A percentile compares a stretch with the other conserved stretches of the same genome.
These are phyloP conservation scores for Globisporangium camurandrum DNA, from an alignment of 352 stramenopile species.

Conservation along the genomic window DNA sequence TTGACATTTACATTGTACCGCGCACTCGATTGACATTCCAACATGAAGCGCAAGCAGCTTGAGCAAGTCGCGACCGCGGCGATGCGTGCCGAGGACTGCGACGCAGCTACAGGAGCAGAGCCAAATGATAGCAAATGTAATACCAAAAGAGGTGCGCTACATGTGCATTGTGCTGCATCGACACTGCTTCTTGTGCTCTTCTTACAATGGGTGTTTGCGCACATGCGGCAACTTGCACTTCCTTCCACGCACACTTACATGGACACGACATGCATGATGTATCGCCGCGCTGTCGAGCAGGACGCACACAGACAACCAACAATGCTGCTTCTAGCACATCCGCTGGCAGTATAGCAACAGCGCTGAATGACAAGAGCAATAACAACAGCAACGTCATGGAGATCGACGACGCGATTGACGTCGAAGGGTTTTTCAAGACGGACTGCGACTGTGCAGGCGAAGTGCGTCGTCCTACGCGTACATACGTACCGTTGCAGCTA, in stretches of 20 bases:
- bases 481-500: not conserved
- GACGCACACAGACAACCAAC: not conserved
- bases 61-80: not conserved
- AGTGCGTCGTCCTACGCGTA: conserved; percentile 1
- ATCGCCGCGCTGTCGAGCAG: not conserved
- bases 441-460: conserved; percentile 15
- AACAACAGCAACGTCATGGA: conserved; percentile 6
- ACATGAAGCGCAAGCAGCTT: conserved; percentile 2
- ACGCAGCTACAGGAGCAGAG: not conserved
- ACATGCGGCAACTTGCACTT: no score
- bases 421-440: conserved; percentile 14
- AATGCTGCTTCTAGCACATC: not conserved
- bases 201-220: no score
- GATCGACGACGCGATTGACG: conserved; percentile 14
- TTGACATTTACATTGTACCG: no score
- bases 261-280: not conserved
- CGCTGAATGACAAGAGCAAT: not conserved
- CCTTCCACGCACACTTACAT: no score
- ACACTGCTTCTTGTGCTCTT: no score
- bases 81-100: no score
- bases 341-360: not conserved
- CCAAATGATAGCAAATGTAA: not conserved
- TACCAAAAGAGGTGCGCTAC: not conserved
- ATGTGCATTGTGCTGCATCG: no score
- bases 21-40: not conserved